Percentiles rank a stretch among this genome's conserved stretches.
These are phyloP conservation scores for Penicillium arizonense DNA, from an alignment of 495 filamentous ascomycete species.

Conservation along the genomic window DNA sequence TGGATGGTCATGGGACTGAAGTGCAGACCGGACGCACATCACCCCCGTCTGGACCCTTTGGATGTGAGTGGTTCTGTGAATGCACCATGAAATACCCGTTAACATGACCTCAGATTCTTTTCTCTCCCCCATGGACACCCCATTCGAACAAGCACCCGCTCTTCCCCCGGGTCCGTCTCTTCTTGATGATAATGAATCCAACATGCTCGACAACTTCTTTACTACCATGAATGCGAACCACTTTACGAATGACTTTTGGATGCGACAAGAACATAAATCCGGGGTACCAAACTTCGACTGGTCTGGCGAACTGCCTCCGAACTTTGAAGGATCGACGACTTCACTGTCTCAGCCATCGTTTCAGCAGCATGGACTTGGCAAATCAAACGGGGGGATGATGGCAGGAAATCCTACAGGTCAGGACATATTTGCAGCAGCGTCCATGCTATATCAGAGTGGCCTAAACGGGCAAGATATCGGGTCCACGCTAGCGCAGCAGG, in stretches of 20 bases:
- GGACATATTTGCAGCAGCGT: constrained; percentile 53
- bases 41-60: constrained; percentile 51
- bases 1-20: constrained; percentile 35
- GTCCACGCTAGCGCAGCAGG: constrained; percentile 28
- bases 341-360: constrained; percentile 54
- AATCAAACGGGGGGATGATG: constrained; percentile 21
- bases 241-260: constrained; percentile 51
- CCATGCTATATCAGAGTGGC: constrained; percentile 44
- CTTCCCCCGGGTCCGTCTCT: constrained; percentile 59
- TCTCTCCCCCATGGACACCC: constrained; percentile 49
- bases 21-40: constrained; percentile 29
- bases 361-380: constrained; percentile 26
- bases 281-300: constrained; percentile 50
- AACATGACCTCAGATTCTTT: constrained; percentile 35
- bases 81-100: constrained; percentile 16
- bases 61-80: constrained; percentile 48
- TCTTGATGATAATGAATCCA: constrained; percentile 59
- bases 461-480: constrained; percentile 30
- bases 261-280: constrained; percentile 42
- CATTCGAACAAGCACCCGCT: constrained; percentile 55
- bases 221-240: constrained; percentile 55
- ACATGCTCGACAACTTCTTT: constrained; percentile 62
- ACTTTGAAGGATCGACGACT: constrained; percentile 59
- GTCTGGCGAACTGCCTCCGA: constrained; percentile 56
- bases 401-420: constrained; percentile 21